Evolutionary conservation across 805 yeast species (phyloP).

Genomic region (Kazachstania taianensis): DNA sequence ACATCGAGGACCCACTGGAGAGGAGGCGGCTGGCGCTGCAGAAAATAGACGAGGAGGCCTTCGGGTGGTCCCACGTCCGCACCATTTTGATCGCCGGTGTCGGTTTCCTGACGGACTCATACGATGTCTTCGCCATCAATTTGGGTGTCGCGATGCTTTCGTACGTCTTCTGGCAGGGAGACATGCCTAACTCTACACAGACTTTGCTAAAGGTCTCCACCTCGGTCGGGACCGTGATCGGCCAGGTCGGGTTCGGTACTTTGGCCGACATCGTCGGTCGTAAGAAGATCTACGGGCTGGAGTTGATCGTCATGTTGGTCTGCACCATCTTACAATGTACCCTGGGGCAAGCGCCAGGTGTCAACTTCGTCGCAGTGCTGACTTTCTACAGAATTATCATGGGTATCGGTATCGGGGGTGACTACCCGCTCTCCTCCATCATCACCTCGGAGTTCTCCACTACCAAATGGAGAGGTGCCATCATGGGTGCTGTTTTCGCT

Average conservation of each 20-base stretch:
- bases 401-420: constrained; percentile 98
- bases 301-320: constrained; percentile 71
- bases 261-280: constrained; percentile 77
- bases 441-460: constrained; percentile 88
- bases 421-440: constrained; percentile 88
- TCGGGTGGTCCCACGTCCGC: constrained; percentile 76
- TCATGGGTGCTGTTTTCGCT: constrained; percentile 92
- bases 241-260: constrained; percentile 78
- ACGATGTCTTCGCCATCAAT: constrained; percentile 86
- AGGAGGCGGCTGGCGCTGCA: constrained; percentile 77
- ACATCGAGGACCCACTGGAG: constrained; percentile 74
- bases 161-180: constrained; percentile 60
- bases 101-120: constrained; percentile 87
- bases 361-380: constrained; percentile 64
- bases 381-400: constrained; percentile 70
- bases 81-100: constrained; percentile 85
- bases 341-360: constrained; percentile 60
- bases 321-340: constrained; percentile 74
- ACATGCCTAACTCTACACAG: constrained; percentile 58
- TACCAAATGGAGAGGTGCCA: constrained; percentile 96
- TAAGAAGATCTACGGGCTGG: constrained; percentile 79
- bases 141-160: constrained; percentile 71
- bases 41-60: constrained; percentile 68
- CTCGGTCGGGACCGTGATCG: constrained; percentile 88
- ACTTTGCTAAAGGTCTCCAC: constrained; percentile 81